Base-by-base conservation (phyloP, 2,329 filamentous ascomycete genomes). In the Pleurostoma richardsiae region DNA sequence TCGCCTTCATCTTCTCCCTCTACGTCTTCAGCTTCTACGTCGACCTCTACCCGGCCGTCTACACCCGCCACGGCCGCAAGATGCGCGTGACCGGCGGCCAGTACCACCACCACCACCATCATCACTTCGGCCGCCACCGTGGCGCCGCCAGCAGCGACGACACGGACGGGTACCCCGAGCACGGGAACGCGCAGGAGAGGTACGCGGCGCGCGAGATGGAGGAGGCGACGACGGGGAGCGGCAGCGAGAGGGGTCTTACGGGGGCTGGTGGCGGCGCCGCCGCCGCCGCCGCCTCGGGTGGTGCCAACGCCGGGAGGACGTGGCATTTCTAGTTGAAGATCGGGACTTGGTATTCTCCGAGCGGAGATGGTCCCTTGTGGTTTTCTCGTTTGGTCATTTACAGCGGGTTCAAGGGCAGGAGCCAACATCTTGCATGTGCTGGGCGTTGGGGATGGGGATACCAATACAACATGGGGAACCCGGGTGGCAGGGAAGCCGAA, bases 21-120 rank as follows among this genome's bases (percentile, higher is more conserved):
- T 97, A 96, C 69, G 76, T 95, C 51, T 78, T 92, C 52, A 90
- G 86, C 51, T 97, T 95, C 72, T 78, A 86, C 59, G 76, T 96
- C 62, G 92, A 99, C 68, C 81, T 99, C 43, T 76, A 88, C 53
- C 94, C 94, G 0, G 88, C 89, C 8, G 73, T 86, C 3, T 73
- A 78, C 51, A 86, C 82, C 8, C 80, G 77, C 53, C 62, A 70
- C 54, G 62, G 58, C 52, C 47, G 50, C 42, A 44, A 43, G 26
- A 49, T 46, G 45, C 29, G 40, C 45, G 40, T 40, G 40, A 49
- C 48, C 42, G 40, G 42, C 26, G 47, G 49, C 42, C 44, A 45
- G 5, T 38, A 44, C 30, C 41, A 48, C 29, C 36, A 26, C 11
- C 44, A 11, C 7, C 26, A n/a, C 7, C 44, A 39, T 36, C 46